phyloP scores from a whole-genome alignment of 306 rosid species.

The Canavalia ensiformis region DNA sequence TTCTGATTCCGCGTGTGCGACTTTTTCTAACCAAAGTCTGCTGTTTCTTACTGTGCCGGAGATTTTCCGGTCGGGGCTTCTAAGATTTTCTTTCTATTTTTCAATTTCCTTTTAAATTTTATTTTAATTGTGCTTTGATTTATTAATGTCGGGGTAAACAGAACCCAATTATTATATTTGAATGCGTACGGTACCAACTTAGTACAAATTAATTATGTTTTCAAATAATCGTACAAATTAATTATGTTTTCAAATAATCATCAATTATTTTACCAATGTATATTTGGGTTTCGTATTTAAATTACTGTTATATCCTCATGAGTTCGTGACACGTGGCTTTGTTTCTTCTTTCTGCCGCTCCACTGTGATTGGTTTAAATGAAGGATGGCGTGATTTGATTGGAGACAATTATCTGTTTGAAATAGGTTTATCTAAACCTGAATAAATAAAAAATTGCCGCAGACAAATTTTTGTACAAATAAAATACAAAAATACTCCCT shows the following conservation, averaged over 20 bases:
- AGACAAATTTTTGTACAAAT: too few species aligned
- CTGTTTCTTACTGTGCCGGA: slow-evolving; percentile 52
- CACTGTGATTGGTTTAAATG: background rate
- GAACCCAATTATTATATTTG: slow-evolving; percentile 31
- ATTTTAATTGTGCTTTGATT: background rate
- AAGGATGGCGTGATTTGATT: background rate
- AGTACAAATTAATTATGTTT: slow-evolving; percentile 6
- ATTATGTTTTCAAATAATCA: background rate
- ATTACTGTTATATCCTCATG: slow-evolving; percentile 15
- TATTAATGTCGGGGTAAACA: slow-evolving; percentile 29
- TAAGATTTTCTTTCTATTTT: slow-evolving; percentile 59
- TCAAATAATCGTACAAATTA: background rate
- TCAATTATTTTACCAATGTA: background rate
- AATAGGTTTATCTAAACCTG: background rate
- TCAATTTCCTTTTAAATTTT: background rate
- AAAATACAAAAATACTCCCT: too few species aligned
- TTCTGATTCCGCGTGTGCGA: slow-evolving; percentile 58
- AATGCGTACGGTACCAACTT: slow-evolving; percentile 15
- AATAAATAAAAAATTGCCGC: too few species aligned
- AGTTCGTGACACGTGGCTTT: background rate
- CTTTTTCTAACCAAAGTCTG: slow-evolving; percentile 61
- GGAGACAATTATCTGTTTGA: background rate
- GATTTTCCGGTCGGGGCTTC: slow-evolving; percentile 74
- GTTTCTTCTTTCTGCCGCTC: background rate
- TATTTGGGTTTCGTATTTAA: background rate